These are phyloP conservation scores for Claviceps quebecensis DNA, from an alignment of 2,329 filamentous ascomycete species.

Conservation along the genomic window DNA sequence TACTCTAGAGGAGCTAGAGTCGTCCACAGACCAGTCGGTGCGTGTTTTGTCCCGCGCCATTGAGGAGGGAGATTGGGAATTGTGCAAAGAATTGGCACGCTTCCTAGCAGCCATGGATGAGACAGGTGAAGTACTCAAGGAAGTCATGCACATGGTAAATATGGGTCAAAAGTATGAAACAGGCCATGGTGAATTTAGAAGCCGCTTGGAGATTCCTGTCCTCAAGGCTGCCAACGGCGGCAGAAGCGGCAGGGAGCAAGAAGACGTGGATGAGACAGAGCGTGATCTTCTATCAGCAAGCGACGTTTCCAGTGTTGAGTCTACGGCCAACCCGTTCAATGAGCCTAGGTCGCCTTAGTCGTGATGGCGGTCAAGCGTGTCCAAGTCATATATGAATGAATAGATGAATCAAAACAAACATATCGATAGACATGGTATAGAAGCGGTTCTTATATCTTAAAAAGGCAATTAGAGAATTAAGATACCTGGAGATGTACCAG, in stretches of 20 bases:
- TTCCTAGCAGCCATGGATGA: conserved; percentile 89
- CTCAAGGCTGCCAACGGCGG: conserved; percentile 17
- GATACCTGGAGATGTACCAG: background rate
- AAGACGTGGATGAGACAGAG: conserved; percentile 16
- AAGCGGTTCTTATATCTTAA: background rate
- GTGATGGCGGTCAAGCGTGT: background rate
- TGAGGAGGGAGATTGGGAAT: conserved; percentile 77
- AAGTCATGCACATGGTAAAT: conserved; percentile 53
- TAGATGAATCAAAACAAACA: background rate
- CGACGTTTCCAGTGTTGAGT: conserved; percentile 23
- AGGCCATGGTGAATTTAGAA: conserved; percentile 13
- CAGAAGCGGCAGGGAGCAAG: conserved; percentile 17
- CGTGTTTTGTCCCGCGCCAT: conserved; percentile 70
- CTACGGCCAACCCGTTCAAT: conserved; percentile 16
- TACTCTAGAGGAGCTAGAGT: conserved; percentile 56
- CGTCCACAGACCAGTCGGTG: conserved; percentile 64
- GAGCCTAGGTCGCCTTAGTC: conserved; percentile 2
- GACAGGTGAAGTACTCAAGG: conserved; percentile 62
- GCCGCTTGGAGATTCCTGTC: conserved; percentile 19
- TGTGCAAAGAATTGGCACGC: conserved; percentile 89
- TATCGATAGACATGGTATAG: background rate
- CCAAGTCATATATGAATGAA: background rate
- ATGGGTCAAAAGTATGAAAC: conserved; percentile 19
- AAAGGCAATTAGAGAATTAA: background rate
- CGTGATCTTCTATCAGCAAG: conserved; percentile 24